These are phyloP conservation scores for Solanum etuberosum DNA, from an alignment of 257 asterid genomes.

Conservation along the genomic window DNA sequence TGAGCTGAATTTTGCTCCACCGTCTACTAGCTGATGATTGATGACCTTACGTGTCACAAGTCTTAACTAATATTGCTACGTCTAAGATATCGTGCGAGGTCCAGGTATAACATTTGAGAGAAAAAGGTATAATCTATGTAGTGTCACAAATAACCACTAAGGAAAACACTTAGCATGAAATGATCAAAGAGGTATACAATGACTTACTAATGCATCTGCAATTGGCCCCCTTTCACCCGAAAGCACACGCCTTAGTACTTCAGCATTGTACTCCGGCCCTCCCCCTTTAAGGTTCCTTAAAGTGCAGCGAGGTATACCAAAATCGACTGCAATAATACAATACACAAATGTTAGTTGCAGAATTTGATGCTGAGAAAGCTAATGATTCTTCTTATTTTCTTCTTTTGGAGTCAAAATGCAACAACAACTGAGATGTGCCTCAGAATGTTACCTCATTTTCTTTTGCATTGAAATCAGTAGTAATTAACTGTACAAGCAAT, in stretches of 20 bases:
- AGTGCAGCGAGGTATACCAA: slow-evolving; percentile 70
- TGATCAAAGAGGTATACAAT: neutral
- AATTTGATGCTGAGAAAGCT: neutral
- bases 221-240: slow-evolving; percentile 51
- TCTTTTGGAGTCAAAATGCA: neutral
- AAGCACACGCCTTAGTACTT: slow-evolving; percentile 31
- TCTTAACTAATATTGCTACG: neutral
- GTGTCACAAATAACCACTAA: neutral
- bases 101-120: neutral
- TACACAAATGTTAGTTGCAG: neutral
- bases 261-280: slow-evolving; percentile 53
- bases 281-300: slow-evolving; percentile 53
- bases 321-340: slow-evolving; percentile 30
- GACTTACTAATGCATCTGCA: slow-evolving; percentile 57
- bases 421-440: neutral
- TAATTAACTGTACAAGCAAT: neutral
- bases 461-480: neutral
- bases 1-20: neutral
- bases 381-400: neutral
- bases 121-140: neutral
- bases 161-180: neutral
- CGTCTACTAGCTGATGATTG: neutral
- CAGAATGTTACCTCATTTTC: neutral
- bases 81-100: neutral
- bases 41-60: neutral